Evolutionary conservation across 2,329 filamentous ascomycete species (phyloP), one percentile per base, ranked within the genome.

Genomic region (Xylariaceae sp.): DNA sequence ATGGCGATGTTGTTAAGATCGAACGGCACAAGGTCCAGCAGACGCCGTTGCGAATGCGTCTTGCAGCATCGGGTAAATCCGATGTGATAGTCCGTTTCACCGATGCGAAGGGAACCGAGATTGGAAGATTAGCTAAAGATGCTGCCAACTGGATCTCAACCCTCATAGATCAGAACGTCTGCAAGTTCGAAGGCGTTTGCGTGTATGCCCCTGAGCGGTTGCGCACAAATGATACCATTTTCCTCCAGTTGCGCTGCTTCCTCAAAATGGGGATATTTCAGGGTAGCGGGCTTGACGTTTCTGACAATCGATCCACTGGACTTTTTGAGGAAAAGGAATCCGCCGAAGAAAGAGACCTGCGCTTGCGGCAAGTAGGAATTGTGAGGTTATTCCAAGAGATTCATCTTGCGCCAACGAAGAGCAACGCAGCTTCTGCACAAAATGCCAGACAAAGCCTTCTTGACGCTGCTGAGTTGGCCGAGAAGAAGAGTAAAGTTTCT

Each of bases 41-140:
- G 10, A 80, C 83, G 1, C 78, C 76, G 64, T 67, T 73, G 58
- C 74, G 75, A 39, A 69, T 76, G 4, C 77, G 74, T 54, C 77
- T 79, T 9, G 77, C 81, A n/a, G 77, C 81, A 0, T 83, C 85
- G 44, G 86, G 85, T 67, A 86, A 89, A 52, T 82, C 87, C 17
- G 94, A 99, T 75, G 86, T 96, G 4, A 83, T 99, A 61, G 95
- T 97, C 30, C 86, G 94, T 1, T 97, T 99, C 70, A 96, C 89
- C 0, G 95, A 91, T 68, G 74, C 80, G 8, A 82, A 77, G 55
- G 92, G 92, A 0, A 85, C 87, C 57, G 94, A 99, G 72, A 82
- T 99, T 52, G 94, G 94, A 3, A 83, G 94, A 61, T 74, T 99
- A 44, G 87, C 92, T 34, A 93, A 92, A 68, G 92, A 97, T 39